Evolutionary conservation across 2,329 filamentous ascomycete genomes (phyloP), one percentile per base, ranked within the genome.

Genomic region (Plenodomus lindquistii): DNA sequence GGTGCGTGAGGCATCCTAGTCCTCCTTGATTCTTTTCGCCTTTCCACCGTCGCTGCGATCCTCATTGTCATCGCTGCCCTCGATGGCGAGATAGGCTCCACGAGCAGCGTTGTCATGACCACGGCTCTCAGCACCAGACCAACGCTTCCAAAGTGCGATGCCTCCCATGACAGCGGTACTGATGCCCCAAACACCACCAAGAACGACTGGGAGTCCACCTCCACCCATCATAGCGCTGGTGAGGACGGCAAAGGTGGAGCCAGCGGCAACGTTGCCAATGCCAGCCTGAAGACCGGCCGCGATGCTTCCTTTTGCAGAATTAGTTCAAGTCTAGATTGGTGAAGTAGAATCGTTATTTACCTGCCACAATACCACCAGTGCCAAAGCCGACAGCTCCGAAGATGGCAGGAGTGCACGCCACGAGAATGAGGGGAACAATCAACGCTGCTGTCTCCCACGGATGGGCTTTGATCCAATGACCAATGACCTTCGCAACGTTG

Each of bases 211-310:
- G 1, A 39, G 39, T 3, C 58, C 58, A 37, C 44, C 58, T 1
- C 63, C 62, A 6, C 44, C 57, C 60, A 63, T 67, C 0, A 37
- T 52, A 1, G 62, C 64, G 37, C 60, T 66, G 2, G 55, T 54
- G 2, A 61, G 37, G 4, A 49, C 40, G 1, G 64, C 56, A 27
- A 66, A 66, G 1, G 46, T 18, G 1, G 54, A 55, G 18, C 55
- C 51, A 3, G 55, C 57, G 8, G 34, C 48, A 2, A 65, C 55
- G n/a, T 37, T 55, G 4, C 58, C 60, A 15, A 57, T 59, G 0
- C 37, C 20, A 0, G 59, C 51, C 27, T 67, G 64, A 1, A 57
- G 52, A 1, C 36, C 53, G 1, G 63, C 60, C 0, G 57, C 62
- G 3, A 58, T 19, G 15, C 58, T 64, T 1, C 54, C 60, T 63